Evolutionary conservation across 2,329 filamentous ascomycete genomes (phyloP).

Genomic region (Arthroderma uncinatum): DNA sequence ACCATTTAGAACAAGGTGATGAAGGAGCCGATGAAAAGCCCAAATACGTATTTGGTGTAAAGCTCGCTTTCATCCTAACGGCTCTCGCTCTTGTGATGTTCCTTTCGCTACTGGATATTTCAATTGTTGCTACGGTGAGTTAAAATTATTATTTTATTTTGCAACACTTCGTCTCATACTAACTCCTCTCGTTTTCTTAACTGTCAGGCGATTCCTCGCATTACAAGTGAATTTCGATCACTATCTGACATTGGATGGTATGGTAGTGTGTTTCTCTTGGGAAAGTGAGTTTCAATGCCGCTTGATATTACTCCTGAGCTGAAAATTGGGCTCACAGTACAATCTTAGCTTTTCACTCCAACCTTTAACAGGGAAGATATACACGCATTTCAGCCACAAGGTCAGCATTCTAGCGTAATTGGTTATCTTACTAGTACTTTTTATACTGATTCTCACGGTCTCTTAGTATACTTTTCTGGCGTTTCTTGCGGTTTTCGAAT

Average conservation of each 20-base stretch:
- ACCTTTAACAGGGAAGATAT: constrained; percentile 21
- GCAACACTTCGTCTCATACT: neutral
- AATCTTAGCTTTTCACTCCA: constrained; percentile 18
- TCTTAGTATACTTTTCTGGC: constrained; percentile 23
- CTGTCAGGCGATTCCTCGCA: constrained; percentile 17
- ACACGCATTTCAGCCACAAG: constrained; percentile 6
- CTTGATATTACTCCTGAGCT: too few species aligned
- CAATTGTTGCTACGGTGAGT: neutral
- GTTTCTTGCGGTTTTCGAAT: constrained; percentile 24
- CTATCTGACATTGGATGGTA: constrained; percentile 21
- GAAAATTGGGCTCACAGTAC: too few species aligned
- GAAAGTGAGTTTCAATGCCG: neutral
- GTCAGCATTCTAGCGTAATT: neutral
- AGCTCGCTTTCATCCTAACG: neutral
- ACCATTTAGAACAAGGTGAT: too few species aligned
- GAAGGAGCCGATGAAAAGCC: too few species aligned
- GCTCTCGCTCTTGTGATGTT: neutral
- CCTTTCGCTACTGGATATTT: neutral
- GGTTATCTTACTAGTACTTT: too few species aligned
- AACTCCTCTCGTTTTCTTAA: neutral
- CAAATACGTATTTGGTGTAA: neutral
- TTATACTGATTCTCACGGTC: too few species aligned
- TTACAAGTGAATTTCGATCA: constrained; percentile 19
- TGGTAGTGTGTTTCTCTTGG: constrained; percentile 14
- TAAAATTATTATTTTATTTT: too few species aligned